phyloP scores from a whole-genome alignment of 768 basidiomycete species.

The Tulasnella sp. region DNA sequence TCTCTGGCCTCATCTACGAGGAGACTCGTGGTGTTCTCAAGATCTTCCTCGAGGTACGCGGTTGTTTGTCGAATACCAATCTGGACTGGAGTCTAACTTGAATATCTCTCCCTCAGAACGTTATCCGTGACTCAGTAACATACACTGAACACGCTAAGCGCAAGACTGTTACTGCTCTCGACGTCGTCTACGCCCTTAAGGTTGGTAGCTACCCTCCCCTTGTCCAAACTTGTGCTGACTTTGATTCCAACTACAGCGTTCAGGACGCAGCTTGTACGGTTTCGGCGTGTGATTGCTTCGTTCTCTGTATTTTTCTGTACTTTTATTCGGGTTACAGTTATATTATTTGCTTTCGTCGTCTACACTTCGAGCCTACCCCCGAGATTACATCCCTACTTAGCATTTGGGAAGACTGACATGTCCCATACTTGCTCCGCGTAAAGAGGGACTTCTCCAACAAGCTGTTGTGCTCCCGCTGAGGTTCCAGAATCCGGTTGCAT shows the following conservation, averaged over 20 bases:
- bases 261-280: conserved; percentile 42
- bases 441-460: no score
- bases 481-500: no score
- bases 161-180: conserved; percentile 92
- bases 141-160: conserved; percentile 98
- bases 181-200: conserved; percentile 85
- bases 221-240: background rate
- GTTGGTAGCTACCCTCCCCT: background rate
- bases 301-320: background rate
- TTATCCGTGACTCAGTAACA: conserved; percentile 95
- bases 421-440: no score
- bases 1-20: conserved; percentile 89
- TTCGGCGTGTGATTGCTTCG: conserved; percentile 37
- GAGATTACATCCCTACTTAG: background rate
- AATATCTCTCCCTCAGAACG: conserved; percentile 45
- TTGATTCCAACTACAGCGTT: conserved; percentile 1
- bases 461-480: no score
- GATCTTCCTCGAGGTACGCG: conserved; percentile 74
- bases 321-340: background rate
- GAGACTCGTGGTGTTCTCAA: conserved; percentile 95
- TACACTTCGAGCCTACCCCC: background rate
- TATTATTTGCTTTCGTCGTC: background rate
- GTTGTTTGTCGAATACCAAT: background rate
- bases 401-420: background rate
- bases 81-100: background rate